These are phyloP conservation scores for Wallacemonas collosoma DNA, from an alignment of 208 protist genomes.

Conservation along the genomic window DNA sequence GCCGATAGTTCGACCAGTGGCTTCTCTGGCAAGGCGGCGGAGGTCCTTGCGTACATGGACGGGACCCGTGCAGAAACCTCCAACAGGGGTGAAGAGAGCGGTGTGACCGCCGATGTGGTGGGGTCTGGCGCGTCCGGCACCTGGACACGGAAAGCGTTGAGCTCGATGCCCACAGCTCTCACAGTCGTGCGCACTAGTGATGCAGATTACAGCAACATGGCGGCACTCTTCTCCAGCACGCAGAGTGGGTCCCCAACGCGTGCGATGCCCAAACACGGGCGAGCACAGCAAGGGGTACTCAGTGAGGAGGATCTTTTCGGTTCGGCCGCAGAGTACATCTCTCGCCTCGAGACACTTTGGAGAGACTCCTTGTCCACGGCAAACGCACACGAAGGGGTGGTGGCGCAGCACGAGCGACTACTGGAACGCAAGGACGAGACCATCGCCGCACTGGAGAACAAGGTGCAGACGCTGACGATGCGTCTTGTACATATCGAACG, in stretches of 20 bases:
- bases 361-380: slow-evolving; percentile 40
- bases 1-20: neutral
- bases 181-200: slow-evolving; percentile 52
- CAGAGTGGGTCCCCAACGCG: neutral
- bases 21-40: slow-evolving; percentile 2
- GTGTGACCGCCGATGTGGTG: too few relatives aligned
- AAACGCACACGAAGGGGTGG: slow-evolving; percentile 38
- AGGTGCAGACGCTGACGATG: slow-evolving; percentile 38
- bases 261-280: neutral
- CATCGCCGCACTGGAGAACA: slow-evolving; percentile 46
- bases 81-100: too few relatives aligned
- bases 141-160: neutral
- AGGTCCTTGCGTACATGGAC: slow-evolving; percentile 13
- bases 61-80: slow-evolving; percentile 14
- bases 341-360: slow-evolving; percentile 66
- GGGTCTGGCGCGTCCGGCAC: too few relatives aligned
- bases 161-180: slow-evolving; percentile 22
- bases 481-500: slow-evolving; percentile 42
- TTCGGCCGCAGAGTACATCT: slow-evolving; percentile 56
- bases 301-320: slow-evolving; percentile 61
- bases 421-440: slow-evolving; percentile 42
- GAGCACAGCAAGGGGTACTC: slow-evolving; percentile 10
- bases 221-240: slow-evolving; percentile 19
- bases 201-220: slow-evolving; percentile 22
- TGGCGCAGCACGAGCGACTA: slow-evolving; percentile 35